These are phyloP conservation scores for Bryum argenteum DNA, from an alignment of 225 moss, liverwort and hornwort genomes.

Conservation along the genomic window DNA sequence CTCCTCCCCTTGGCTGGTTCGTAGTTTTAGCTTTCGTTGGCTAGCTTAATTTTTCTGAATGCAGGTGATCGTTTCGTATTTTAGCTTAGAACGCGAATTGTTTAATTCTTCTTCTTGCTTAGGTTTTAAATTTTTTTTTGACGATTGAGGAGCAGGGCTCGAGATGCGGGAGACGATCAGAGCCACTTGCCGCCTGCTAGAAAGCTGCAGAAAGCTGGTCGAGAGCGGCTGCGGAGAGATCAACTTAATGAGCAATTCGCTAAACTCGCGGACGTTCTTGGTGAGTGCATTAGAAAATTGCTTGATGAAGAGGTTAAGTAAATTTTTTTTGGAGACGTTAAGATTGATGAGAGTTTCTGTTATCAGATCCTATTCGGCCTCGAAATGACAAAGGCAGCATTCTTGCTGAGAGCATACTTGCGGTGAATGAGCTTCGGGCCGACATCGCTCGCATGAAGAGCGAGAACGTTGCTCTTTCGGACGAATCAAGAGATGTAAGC, in stretches of 20 bases:
- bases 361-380: constrained; percentile 59
- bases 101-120: not conserved
- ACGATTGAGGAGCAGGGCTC: constrained; percentile 41
- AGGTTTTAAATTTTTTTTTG: not conserved
- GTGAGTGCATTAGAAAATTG: constrained; percentile 40
- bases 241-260: constrained; percentile 90
- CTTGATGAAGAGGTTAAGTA: too few relatives aligned
- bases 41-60: not conserved
- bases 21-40: not conserved
- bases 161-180: constrained; percentile 48
- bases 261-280: constrained; percentile 80
- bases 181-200: constrained; percentile 46
- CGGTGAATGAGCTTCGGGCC: constrained; percentile 46
- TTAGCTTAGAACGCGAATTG: not conserved
- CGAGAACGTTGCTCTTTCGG: constrained; percentile 47
- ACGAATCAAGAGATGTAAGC: constrained; percentile 55
- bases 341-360: constrained; percentile 27
- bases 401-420: constrained; percentile 49
- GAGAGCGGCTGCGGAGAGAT: constrained; percentile 90
- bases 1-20: not conserved
- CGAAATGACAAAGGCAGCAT: constrained; percentile 65
- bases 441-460: constrained; percentile 53
- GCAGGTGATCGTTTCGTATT: too few relatives aligned
- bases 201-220: constrained; percentile 92
- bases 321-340: not conserved